Conservation (phyloP, 345 rosid genomes). For the Pugionium dolabratum region DNA sequence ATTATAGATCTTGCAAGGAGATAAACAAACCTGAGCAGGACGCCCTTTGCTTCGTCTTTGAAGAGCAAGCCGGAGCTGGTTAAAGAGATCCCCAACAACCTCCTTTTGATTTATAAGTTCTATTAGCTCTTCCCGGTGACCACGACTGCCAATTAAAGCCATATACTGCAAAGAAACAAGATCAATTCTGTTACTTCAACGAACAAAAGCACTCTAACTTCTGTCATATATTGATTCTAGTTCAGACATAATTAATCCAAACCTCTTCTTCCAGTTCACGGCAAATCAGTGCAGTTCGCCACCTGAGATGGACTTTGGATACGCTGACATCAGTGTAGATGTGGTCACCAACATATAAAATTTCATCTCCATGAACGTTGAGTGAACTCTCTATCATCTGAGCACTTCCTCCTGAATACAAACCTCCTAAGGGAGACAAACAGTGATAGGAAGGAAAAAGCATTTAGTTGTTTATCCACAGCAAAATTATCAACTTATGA, state of each 20-base stretch:
- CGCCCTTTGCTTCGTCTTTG: slow-evolving; percentile 75
- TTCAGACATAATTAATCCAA: background rate
- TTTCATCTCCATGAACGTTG: slow-evolving; percentile 88
- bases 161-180: slow-evolving; percentile 58
- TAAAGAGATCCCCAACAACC: slow-evolving; percentile 86
- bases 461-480: background rate
- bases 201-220: slow-evolving; percentile 8
- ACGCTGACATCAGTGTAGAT: slow-evolving; percentile 96
- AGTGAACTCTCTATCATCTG: slow-evolving; percentile 92
- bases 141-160: slow-evolving; percentile 75
- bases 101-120: slow-evolving; percentile 91
- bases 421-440: slow-evolving; percentile 56
- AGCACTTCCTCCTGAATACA: slow-evolving; percentile 97
- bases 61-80: slow-evolving; percentile 86
- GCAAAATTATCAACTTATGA: background rate
- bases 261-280: slow-evolving; percentile 98
- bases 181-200: background rate
- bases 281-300: slow-evolving; percentile 94
- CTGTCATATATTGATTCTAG: background rate
- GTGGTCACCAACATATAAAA: slow-evolving; percentile 92
- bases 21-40: slow-evolving; percentile 82
- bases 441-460: slow-evolving; percentile 5
- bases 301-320: slow-evolving; percentile 87
- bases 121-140: slow-evolving; percentile 62
- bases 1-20: slow-evolving; percentile 20